phyloP scores from a whole-genome alignment of 371 early-diverging fungal genomes.

The Mucor piriformis region DNA sequence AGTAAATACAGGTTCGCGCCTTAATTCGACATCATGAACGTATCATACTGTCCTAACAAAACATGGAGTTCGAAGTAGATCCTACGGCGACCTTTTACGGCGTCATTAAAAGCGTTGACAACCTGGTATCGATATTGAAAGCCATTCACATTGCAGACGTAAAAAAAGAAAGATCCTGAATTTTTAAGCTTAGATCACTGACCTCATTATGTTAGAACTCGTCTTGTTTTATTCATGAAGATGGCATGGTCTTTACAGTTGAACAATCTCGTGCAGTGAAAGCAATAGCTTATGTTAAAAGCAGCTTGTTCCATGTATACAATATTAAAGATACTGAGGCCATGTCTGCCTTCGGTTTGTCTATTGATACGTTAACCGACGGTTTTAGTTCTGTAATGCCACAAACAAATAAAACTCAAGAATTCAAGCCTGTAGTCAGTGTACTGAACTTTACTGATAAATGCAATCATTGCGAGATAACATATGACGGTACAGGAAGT shows the following conservation, averaged over 20 bases:
- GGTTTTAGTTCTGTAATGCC: constrained; percentile 29
- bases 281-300: constrained; percentile 38
- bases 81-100: constrained; percentile 14
- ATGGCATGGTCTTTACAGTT: constrained; percentile 42
- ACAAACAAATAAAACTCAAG: not conserved
- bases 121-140: constrained; percentile 5
- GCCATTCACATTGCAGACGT: constrained; percentile 19
- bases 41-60: too few relatives aligned
- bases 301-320: constrained; percentile 34
- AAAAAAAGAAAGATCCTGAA: not conserved
- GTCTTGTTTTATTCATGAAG: constrained; percentile 29
- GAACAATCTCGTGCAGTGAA: constrained; percentile 34
- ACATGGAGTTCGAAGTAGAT: constrained; percentile 13
- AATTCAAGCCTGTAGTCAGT: not conserved
- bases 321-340: constrained; percentile 11
- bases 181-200: not conserved
- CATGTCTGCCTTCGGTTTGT: constrained; percentile 33
- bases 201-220: not conserved
- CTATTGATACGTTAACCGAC: constrained; percentile 29
- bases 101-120: constrained; percentile 7
- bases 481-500: constrained; percentile 33
- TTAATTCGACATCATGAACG: too few relatives aligned
- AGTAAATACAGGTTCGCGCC: not conserved
- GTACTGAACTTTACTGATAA: not conserved
- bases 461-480: constrained; percentile 33